phyloP scores from a whole-genome alignment of 768 basidiomycete genomes.

The Lyophyllum semitale region DNA sequence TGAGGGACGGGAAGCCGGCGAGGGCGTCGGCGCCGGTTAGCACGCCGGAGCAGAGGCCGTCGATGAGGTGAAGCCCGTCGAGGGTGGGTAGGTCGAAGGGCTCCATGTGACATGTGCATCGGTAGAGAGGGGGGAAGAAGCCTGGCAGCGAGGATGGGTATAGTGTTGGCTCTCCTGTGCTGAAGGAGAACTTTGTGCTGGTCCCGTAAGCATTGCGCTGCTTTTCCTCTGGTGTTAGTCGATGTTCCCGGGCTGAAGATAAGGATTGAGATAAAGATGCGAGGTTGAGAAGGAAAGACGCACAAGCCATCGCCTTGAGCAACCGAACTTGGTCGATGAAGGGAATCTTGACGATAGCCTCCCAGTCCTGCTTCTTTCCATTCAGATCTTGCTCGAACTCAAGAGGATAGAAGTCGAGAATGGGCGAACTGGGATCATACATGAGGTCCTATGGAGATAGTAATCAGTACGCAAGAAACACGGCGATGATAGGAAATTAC shows the following conservation, averaged over 20 bases:
- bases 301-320: conserved; percentile 81
- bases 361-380: conserved; percentile 99
- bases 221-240: conserved; percentile 74
- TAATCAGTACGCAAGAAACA: background rate
- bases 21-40: conserved; percentile 82
- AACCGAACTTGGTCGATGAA: conserved; percentile 88
- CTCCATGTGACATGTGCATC: conserved; percentile 79
- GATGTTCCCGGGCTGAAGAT: conserved; percentile 69
- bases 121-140: conserved; percentile 88
- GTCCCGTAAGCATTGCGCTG: conserved; percentile 77
- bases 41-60: conserved; percentile 88
- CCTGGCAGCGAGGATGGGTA: conserved; percentile 94
- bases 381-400: conserved; percentile 94
- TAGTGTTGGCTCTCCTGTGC: conserved; percentile 55
- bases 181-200: conserved; percentile 79
- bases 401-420: conserved; percentile 91
- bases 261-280: background rate
- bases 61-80: conserved; percentile 79
- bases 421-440: conserved; percentile 81
- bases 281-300: conserved; percentile 24
- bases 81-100: conserved; percentile 89
- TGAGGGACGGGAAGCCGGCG: conserved; percentile 94
- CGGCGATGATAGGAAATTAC: conserved; percentile 36
- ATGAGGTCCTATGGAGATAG: conserved; percentile 72
- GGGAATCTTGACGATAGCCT: conserved; percentile 97